These are phyloP conservation scores for Penicillium sp. DNA, from an alignment of 2,329 filamentous ascomycete species.

Conservation along the genomic window DNA sequence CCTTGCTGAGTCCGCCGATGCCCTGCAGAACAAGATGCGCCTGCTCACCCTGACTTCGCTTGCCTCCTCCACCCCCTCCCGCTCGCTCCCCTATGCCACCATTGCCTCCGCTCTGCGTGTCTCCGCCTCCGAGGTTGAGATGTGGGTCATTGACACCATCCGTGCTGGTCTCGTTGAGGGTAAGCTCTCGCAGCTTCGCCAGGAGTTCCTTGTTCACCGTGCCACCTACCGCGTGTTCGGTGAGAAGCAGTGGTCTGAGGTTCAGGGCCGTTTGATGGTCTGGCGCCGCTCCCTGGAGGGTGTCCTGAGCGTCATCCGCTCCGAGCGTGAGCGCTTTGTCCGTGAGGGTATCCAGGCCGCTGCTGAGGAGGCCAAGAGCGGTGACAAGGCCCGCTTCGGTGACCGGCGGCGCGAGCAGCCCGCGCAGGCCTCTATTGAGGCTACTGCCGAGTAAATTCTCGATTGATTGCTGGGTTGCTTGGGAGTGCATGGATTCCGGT, in stretches of 20 bases:
- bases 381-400: conserved; percentile 28
- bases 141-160: conserved; percentile 99
- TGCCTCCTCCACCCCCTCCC: conserved; percentile 77
- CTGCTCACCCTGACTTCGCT: conserved; percentile 89
- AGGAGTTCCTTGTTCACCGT: conserved; percentile 92
- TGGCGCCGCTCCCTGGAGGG: conserved; percentile 81
- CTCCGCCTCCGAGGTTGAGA: conserved; percentile 80
- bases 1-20: conserved; percentile 73
- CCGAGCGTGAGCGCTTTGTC: conserved; percentile 78
- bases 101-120: conserved; percentile 87
- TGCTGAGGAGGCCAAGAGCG: conserved; percentile 32
- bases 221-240: conserved; percentile 96
- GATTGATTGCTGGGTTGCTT: conserved; percentile 4
- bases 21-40: conserved; percentile 91
- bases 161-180: conserved; percentile 93
- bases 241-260: conserved; percentile 97
- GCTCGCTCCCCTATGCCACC: conserved; percentile 82
- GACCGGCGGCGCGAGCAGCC: conserved; percentile 36
- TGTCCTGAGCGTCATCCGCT: conserved; percentile 74
- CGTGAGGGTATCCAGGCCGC: conserved; percentile 67
- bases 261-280: conserved; percentile 84
- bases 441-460: conserved; percentile 28
- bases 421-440: conserved; percentile 34
- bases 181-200: conserved; percentile 88
- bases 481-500: conserved; percentile 21